These are phyloP conservation scores for Pyrenula massariospora DNA, from an alignment of 495 filamentous ascomycete species.

Conservation along the genomic window DNA sequence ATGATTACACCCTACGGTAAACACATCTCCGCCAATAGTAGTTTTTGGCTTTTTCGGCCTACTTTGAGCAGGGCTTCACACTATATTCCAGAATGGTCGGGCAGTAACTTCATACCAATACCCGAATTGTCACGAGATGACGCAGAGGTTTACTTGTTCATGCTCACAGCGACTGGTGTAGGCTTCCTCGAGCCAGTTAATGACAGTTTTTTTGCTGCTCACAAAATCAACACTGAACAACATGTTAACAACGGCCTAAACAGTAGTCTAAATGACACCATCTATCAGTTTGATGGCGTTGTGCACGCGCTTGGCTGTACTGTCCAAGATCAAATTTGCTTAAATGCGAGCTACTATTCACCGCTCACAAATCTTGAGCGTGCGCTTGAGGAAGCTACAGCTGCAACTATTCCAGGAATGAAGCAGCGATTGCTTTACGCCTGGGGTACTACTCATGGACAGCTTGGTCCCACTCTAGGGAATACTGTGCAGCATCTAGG, in stretches of 20 bases:
- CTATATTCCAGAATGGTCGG: background rate
- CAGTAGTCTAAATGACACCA: background rate
- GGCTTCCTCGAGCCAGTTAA: background rate
- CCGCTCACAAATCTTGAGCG: background rate
- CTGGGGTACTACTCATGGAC: background rate
- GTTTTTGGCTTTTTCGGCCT: background rate
- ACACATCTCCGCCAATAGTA: background rate
- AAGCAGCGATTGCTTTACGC: background rate
- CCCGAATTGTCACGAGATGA: background rate
- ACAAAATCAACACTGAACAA: no score
- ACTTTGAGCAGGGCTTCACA: background rate
- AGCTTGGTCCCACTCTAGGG: background rate
- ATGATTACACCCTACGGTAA: background rate
- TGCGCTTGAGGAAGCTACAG: background rate
- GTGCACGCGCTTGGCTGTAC: background rate
- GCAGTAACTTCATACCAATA: background rate
- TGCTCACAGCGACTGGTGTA: background rate
- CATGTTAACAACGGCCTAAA: background rate
- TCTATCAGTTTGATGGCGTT: background rate
- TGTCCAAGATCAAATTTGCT: background rate
- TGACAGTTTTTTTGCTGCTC: background rate
- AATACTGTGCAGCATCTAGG: background rate
- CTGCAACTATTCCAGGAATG: background rate
- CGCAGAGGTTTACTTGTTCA: background rate
- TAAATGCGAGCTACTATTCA: background rate